Percentiles rank a stretch among this genome's conserved stretches.
Evolutionary conservation across 2,329 filamentous ascomycete genomes (phyloP).

Genomic region (Huntiella moniliformis): DNA sequence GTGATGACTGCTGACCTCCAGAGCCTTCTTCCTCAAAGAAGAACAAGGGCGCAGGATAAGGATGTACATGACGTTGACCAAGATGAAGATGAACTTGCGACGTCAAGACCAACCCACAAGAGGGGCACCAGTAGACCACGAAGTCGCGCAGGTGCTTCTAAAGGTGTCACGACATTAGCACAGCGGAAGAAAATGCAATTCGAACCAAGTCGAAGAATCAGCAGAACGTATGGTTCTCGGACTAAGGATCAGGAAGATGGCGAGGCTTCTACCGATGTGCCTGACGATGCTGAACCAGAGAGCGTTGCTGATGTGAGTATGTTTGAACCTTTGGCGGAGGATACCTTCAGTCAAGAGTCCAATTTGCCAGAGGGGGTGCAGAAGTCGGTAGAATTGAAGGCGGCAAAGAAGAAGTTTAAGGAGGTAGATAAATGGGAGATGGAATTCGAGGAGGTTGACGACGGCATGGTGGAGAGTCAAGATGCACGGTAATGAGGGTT

Average conservation of each 20-base stretch:
- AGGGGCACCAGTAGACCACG: slow-evolving; percentile 19
- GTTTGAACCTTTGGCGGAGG: slow-evolving; percentile 27
- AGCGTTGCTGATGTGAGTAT: slow-evolving; percentile 19
- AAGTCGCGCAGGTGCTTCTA: slow-evolving; percentile 18
- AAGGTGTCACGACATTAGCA: slow-evolving; percentile 7
- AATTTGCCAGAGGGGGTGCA: slow-evolving; percentile 19
- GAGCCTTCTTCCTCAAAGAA: slow-evolving; percentile 33
- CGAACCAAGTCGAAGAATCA: slow-evolving; percentile 16
- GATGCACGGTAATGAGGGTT: slow-evolving; percentile 25
- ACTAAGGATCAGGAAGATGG: slow-evolving; percentile 9
- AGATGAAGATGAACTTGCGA: slow-evolving; percentile 37
- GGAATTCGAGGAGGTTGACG: slow-evolving; percentile 44
- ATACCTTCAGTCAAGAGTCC: slow-evolving; percentile 20
- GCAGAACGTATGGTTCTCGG: slow-evolving; percentile 12
- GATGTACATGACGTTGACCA: slow-evolving; percentile 19
- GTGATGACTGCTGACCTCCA: slow-evolving; percentile 36
- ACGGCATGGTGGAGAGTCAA: slow-evolving; percentile 31
- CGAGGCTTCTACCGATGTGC: slow-evolving; percentile 14
- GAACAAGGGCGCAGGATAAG: slow-evolving; percentile 21
- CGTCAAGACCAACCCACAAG: slow-evolving; percentile 21
- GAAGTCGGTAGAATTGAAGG: slow-evolving; percentile 34
- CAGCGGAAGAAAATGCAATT: slow-evolving; percentile 12
- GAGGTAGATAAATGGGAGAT: slow-evolving; percentile 53
- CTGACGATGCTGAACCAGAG: slow-evolving; percentile 18
- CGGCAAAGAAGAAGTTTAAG: slow-evolving; percentile 42